Evolutionary conservation across 352 stramenopile species (phyloP).

Genomic region (Pythium utonaiense): DNA sequence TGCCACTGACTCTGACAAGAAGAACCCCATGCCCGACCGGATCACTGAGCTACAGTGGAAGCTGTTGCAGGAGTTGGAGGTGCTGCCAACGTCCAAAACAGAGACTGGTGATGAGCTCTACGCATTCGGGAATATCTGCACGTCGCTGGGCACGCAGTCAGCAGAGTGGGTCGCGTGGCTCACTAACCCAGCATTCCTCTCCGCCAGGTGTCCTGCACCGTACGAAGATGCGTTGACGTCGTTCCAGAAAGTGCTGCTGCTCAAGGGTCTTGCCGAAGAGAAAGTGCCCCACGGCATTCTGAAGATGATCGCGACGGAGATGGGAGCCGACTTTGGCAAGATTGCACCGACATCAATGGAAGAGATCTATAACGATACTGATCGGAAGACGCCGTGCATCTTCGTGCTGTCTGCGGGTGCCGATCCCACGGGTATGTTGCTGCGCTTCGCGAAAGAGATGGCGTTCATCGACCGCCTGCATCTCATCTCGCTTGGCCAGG

Average conservation of each 20-base stretch:
- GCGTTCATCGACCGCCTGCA: conserved; percentile 85
- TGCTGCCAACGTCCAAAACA: conserved; percentile 33
- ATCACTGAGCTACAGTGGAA: conserved; percentile 83
- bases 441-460: conserved; percentile 90
- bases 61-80: conserved; percentile 75
- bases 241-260: conserved; percentile 74
- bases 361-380: conserved; percentile 91
- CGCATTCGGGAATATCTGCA: conserved; percentile 61
- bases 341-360: conserved; percentile 87
- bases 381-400: conserved; percentile 91
- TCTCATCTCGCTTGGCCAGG: conserved; percentile 91
- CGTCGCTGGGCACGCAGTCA: conserved; percentile 59
- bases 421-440: conserved; percentile 90
- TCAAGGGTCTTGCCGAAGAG: conserved; percentile 86
- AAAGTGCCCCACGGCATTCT: conserved; percentile 86
- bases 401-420: conserved; percentile 91
- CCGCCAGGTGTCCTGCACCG: conserved; percentile 38
- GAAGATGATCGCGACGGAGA: conserved; percentile 81
- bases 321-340: conserved; percentile 86
- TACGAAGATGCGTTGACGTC: conserved; percentile 42
- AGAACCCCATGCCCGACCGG: conserved; percentile 61
- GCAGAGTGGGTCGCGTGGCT: conserved; percentile 60
- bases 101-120: conserved; percentile 17
- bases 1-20: conserved; percentile 22
- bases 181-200: conserved; percentile 39